Conservation (phyloP, 768 basidiomycete species). For the Agaricus subrufescens region DNA sequence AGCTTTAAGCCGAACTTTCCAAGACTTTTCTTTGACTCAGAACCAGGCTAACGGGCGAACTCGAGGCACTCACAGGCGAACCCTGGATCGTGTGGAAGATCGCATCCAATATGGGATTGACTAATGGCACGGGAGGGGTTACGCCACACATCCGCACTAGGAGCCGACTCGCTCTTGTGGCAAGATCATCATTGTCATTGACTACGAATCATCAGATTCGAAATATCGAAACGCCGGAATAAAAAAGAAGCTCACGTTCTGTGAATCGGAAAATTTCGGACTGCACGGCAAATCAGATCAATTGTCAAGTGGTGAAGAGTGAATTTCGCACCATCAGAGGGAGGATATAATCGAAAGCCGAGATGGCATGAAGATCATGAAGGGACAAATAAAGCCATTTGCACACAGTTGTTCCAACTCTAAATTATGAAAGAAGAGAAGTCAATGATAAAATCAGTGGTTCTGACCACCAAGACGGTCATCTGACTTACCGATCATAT, state of each 20-base stretch:
- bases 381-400: slow-evolving; percentile 75
- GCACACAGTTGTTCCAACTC: slow-evolving; percentile 64
- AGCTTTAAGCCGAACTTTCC: slow-evolving; percentile 83
- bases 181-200: slow-evolving; percentile 71
- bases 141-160: slow-evolving; percentile 85
- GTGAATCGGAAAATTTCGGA: slow-evolving; percentile 75
- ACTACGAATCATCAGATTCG: slow-evolving; percentile 32
- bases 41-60: not conserved
- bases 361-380: slow-evolving; percentile 72
- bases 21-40: slow-evolving; percentile 50
- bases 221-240: not conserved
- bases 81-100: slow-evolving; percentile 75
- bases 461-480: not conserved
- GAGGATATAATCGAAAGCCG: slow-evolving; percentile 76
- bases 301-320: not conserved
- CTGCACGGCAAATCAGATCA: slow-evolving; percentile 26
- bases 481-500: slow-evolving; percentile 62
- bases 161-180: slow-evolving; percentile 57
- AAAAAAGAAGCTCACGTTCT: slow-evolving; percentile 40
- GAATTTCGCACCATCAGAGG: slow-evolving; percentile 62
- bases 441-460: not conserved
- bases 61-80: slow-evolving; percentile 52
- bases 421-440: slow-evolving; percentile 19
- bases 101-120: slow-evolving; percentile 62
- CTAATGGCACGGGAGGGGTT: slow-evolving; percentile 65